A percentile compares a stretch with the other conserved stretches of the same genome.
phyloP scores from a whole-genome alignment of 2,329 filamentous ascomycete genomes.

The Exophiala alcalophila region DNA sequence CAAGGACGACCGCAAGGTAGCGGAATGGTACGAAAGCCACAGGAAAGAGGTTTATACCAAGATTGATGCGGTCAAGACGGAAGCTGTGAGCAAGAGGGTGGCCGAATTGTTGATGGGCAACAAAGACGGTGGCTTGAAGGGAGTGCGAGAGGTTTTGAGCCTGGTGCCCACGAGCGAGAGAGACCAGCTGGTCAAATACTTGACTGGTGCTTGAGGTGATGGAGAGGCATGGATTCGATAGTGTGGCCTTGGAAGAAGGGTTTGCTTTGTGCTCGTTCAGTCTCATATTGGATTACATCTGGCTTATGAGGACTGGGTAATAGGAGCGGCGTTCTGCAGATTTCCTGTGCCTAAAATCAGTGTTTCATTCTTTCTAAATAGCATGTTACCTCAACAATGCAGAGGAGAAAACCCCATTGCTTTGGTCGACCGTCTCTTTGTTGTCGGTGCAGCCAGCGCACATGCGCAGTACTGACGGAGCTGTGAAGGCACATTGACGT shows the following conservation, averaged over 20 bases:
- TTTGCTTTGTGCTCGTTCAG: no score
- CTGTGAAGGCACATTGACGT: no score
- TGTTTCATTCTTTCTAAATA: no score
- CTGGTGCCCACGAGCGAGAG: conserved; percentile 87
- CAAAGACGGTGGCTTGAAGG: conserved; percentile 71
- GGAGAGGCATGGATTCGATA: conserved; percentile 6
- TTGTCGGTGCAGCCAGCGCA: no score
- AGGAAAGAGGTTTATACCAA: conserved; percentile 76
- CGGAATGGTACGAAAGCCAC: conserved; percentile 95
- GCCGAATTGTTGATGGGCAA: conserved; percentile 65
- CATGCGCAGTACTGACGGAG: no score
- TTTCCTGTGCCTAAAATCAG: no score
- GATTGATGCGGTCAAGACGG: conserved; percentile 78
- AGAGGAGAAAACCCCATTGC: no score
- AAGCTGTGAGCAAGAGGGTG: conserved; percentile 67
- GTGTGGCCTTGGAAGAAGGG: conserved; percentile 3
- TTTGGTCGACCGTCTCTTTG: no score
- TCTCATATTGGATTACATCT: no score
- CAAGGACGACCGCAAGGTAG: conserved; percentile 75
- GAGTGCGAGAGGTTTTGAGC: conserved; percentile 78
- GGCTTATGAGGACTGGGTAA: no score
- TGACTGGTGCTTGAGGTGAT: conserved; percentile 31
- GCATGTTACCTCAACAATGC: no score
- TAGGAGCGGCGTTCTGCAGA: no score
- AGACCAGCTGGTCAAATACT: conserved; percentile 69